phyloP scores from a whole-genome alignment of 176 grass and related monocot genomes.

The Carex scoparia region DNA sequence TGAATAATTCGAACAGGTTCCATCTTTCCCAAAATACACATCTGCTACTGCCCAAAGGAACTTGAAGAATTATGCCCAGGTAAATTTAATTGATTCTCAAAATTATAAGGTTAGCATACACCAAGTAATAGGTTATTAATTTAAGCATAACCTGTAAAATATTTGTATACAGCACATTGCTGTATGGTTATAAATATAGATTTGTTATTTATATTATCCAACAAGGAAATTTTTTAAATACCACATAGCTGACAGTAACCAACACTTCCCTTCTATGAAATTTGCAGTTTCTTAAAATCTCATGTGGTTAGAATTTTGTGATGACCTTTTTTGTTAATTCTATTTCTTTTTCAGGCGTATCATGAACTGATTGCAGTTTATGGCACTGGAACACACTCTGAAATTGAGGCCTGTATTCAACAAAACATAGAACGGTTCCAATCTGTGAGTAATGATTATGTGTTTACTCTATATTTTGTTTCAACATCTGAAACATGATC shows the following conservation, averaged over 20 bases:
- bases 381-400: constrained; percentile 48
- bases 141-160: background rate
- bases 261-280: background rate
- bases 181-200: too few relatives aligned
- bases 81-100: constrained; percentile 17
- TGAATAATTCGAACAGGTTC: constrained; percentile 51
- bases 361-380: constrained; percentile 61
- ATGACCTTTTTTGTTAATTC: background rate
- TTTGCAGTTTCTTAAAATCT: background rate
- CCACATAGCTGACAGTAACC: background rate
- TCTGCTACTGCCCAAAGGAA: constrained; percentile 76
- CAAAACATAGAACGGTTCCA: constrained; percentile 55
- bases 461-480: background rate
- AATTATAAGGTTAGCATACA: background rate
- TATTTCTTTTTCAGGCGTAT: constrained; percentile 47
- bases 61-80: constrained; percentile 66
- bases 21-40: constrained; percentile 77
- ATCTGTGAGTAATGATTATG: constrained; percentile 57
- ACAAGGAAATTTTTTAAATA: background rate
- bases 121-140: background rate
- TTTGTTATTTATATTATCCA: too few relatives aligned
- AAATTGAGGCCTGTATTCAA: constrained; percentile 59
- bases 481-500: background rate
- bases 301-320: background rate
- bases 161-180: too few relatives aligned